Evolutionary conservation across 805 yeast species (phyloP).

Genomic region (Ogataea salicorniae): DNA sequence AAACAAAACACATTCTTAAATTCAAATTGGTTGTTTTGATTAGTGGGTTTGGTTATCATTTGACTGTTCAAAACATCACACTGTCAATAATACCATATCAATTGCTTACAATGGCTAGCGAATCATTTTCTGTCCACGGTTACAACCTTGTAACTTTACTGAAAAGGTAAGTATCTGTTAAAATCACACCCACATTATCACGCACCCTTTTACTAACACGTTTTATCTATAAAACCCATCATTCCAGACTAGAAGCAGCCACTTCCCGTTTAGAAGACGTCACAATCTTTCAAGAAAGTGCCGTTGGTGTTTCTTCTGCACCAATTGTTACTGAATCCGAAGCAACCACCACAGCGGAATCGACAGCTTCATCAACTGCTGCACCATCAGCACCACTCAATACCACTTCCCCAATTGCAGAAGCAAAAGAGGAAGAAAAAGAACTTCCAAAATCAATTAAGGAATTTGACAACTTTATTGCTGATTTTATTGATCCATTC

Average conservation of each 20-base stretch:
- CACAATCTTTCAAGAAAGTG: constrained; percentile 67
- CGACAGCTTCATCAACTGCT: constrained; percentile 16
- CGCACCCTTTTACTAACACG: not conserved
- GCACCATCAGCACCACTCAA: constrained; percentile 17
- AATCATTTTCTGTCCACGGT: constrained; percentile 63
- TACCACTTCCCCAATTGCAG: constrained; percentile 12
- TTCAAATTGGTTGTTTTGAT: not conserved
- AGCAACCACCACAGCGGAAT: constrained; percentile 7
- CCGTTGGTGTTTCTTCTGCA: constrained; percentile 8
- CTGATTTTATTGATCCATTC: constrained; percentile 54
- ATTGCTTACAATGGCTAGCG: constrained; percentile 19
- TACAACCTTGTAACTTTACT: constrained; percentile 78
- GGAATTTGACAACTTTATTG: constrained; percentile 52
- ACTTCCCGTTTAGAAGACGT: constrained; percentile 89
- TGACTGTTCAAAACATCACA: not conserved
- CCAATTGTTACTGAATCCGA: constrained; percentile 4
- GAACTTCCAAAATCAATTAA: constrained; percentile 39
- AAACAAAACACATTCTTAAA: no score
- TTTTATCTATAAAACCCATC: not conserved
- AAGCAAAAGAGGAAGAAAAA: constrained; percentile 8
- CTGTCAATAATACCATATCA: not conserved
- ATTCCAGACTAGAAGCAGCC: constrained; percentile 75
- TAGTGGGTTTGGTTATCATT: no score
- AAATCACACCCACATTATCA: no score
- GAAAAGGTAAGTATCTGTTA: constrained; percentile 42